Evolutionary conservation across 768 basidiomycete genomes (phyloP).

Genomic region (Pisolithus albus): DNA sequence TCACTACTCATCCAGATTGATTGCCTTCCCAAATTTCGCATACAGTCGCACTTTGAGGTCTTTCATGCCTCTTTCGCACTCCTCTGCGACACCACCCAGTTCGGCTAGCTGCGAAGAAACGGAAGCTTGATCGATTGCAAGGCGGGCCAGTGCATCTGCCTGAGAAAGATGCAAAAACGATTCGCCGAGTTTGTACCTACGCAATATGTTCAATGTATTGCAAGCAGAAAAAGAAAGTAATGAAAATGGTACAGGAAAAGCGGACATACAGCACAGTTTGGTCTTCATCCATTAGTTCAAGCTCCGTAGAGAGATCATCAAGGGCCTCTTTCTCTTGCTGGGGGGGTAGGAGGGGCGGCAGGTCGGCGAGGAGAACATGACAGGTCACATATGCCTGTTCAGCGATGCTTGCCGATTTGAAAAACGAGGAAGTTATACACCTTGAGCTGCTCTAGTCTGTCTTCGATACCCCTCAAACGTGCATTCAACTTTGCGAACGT

Average conservation of each 20-base stretch:
- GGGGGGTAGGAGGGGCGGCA: not conserved
- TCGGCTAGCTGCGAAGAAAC: constrained; percentile 50
- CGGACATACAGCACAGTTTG: constrained; percentile 62
- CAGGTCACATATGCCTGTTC: not conserved
- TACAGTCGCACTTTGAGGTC: constrained; percentile 74
- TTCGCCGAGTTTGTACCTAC: constrained; percentile 85
- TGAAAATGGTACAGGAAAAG: constrained; percentile 21
- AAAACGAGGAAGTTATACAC: constrained; percentile 32
- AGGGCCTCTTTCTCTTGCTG: constrained; percentile 94
- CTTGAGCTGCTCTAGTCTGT: constrained; percentile 65
- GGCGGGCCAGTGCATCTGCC: constrained; percentile 57
- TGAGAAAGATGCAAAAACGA: constrained; percentile 78
- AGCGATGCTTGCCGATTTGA: not conserved
- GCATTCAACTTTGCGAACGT: constrained; percentile 88
- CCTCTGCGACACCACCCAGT: constrained; percentile 46
- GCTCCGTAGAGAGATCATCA: constrained; percentile 80
- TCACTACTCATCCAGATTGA: constrained; percentile 77
- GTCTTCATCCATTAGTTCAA: constrained; percentile 86
- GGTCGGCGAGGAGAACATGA: not conserved
- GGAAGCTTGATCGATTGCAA: constrained; percentile 61
- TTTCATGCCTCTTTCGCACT: constrained; percentile 73
- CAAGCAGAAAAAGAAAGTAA: too few species aligned
- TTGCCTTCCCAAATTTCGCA: constrained; percentile 88
- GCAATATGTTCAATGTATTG: too few species aligned
- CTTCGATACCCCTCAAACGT: constrained; percentile 64